A percentile compares a stretch with the other conserved stretches of the same genome.
Evolutionary conservation across 306 rosid genomes (phyloP).

Genomic region (Glycine soja): DNA sequence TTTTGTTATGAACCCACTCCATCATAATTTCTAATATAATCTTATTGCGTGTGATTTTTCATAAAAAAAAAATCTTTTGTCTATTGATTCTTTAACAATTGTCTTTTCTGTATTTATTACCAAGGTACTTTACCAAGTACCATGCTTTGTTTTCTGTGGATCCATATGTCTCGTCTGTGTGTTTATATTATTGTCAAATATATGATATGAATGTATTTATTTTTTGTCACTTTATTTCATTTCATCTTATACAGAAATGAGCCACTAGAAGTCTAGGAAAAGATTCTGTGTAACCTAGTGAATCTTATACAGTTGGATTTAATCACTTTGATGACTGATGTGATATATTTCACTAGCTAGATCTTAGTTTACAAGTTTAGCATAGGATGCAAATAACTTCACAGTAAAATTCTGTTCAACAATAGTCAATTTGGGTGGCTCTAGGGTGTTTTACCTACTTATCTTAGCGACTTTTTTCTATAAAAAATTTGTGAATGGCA

Average conservation of each 20-base stretch:
- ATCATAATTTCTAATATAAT: neutral
- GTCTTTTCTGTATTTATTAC: neutral
- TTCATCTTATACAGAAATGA: conserved; percentile 7
- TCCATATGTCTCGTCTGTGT: conserved; percentile 28
- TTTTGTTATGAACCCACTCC: too few relatives aligned
- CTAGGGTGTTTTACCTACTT: neutral
- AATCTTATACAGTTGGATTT: conserved; percentile 14
- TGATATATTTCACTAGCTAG: conserved; percentile 7
- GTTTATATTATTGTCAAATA: conserved; percentile 33
- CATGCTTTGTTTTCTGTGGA: conserved; percentile 5
- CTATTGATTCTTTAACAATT: neutral
- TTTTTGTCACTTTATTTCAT: conserved; percentile 37
- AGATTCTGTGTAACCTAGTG: conserved; percentile 32
- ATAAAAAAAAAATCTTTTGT: neutral
- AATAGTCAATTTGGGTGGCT: conserved; percentile 30
- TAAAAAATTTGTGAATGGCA: neutral
- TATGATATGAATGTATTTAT: conserved; percentile 17
- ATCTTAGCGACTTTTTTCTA: neutral
- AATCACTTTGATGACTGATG: conserved; percentile 7
- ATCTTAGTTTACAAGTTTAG: conserved; percentile 29
- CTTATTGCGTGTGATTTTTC: neutral
- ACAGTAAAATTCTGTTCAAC: conserved; percentile 31
- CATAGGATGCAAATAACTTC: conserved; percentile 42
- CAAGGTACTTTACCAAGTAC: neutral
- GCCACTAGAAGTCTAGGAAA: conserved; percentile 22